A percentile compares a stretch with the other conserved stretches of the same genome.
phyloP scores from a whole-genome alignment of 768 basidiomycete genomes.

The Rhodotorula toruloides region DNA sequence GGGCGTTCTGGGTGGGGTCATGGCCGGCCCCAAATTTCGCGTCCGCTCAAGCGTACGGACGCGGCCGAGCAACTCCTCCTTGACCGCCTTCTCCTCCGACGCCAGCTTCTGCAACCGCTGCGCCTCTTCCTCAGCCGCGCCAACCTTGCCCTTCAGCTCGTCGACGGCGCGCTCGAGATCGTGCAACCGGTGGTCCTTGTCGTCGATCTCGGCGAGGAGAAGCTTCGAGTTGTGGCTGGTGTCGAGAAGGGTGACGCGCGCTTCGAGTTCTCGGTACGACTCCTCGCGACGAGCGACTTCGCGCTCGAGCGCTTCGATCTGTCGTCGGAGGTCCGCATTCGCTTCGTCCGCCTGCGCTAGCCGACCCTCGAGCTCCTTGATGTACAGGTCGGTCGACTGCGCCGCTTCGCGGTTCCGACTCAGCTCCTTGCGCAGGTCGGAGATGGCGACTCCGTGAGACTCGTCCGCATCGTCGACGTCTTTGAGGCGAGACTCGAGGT shows the following conservation, averaged over 20 bases:
- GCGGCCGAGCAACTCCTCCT: slow-evolving; percentile 59
- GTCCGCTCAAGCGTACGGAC: slow-evolving; percentile 43
- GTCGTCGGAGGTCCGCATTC: slow-evolving; percentile 54
- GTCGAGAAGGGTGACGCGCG: slow-evolving; percentile 62
- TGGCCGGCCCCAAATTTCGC: not conserved
- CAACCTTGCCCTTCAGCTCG: slow-evolving; percentile 69
- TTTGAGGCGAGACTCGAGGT: slow-evolving; percentile 78
- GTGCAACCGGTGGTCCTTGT: slow-evolving; percentile 67
- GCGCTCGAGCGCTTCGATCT: slow-evolving; percentile 68
- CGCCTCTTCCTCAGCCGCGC: slow-evolving; percentile 63
- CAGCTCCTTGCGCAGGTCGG: slow-evolving; percentile 78
- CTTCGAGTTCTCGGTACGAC: slow-evolving; percentile 66
- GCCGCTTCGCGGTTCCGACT: slow-evolving; percentile 70
- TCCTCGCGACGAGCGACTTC: slow-evolving; percentile 69
- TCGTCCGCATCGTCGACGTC: slow-evolving; percentile 71
- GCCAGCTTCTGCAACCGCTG: slow-evolving; percentile 63
- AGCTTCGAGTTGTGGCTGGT: slow-evolving; percentile 64
- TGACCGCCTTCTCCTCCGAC: slow-evolving; percentile 49
- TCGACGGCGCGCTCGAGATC: slow-evolving; percentile 72
- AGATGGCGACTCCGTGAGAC: slow-evolving; percentile 69
- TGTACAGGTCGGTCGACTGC: slow-evolving; percentile 66
- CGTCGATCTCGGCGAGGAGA: slow-evolving; percentile 65
- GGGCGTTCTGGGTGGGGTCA: slow-evolving; percentile 17
- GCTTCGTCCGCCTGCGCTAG: slow-evolving; percentile 51
- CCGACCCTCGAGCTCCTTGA: slow-evolving; percentile 76